Evolutionary conservation across 345 rosid species (phyloP).

Genomic region (Xanthoceras sorbifolium): DNA sequence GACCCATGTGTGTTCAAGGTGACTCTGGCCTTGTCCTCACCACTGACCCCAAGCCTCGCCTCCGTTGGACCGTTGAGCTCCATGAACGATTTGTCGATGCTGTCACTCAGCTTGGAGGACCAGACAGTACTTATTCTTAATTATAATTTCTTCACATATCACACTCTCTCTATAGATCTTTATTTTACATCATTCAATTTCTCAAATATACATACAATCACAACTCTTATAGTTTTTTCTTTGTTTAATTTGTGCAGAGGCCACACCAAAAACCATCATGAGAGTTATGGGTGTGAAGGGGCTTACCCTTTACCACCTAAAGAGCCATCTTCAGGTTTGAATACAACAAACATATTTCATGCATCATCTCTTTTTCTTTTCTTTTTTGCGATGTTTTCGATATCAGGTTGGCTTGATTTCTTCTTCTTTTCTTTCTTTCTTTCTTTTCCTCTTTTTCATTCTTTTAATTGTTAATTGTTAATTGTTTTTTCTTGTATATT

Average conservation of each 20-base stretch:
- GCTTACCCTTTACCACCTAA: conserved; percentile 99
- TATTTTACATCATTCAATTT: not conserved
- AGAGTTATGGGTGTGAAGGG: conserved; percentile 99
- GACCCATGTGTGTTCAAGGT: conserved; percentile 94
- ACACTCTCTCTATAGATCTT: not conserved
- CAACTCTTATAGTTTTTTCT: not conserved
- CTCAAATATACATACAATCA: not conserved
- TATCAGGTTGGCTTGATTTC: conserved; percentile 23
- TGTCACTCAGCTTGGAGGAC: conserved; percentile 98
- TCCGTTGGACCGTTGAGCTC: conserved; percentile 99
- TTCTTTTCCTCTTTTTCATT: conserved; percentile 10
- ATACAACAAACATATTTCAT: conserved; percentile 25
- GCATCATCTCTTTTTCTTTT: conserved; percentile 23
- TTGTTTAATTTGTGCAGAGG: conserved; percentile 55
- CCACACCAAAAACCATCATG: conserved; percentile 99
- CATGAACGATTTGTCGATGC: conserved; percentile 99
- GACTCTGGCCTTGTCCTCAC: conserved; percentile 99
- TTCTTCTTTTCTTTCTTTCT: conserved; percentile 14
- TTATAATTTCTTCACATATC: not conserved
- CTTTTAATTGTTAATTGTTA: conserved; percentile 22
- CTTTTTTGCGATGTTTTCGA: conserved; percentile 27
- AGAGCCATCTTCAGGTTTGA: conserved; percentile 99
- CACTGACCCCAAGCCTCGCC: conserved; percentile 99
- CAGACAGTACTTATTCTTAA: conserved; percentile 67
- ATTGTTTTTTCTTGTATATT: conserved; percentile 18